A percentile compares a stretch with the other conserved stretches of the same genome.
These are phyloP conservation scores for Blastomyces emzantsi DNA, from an alignment of 2,329 filamentous ascomycete species.

Conservation along the genomic window DNA sequence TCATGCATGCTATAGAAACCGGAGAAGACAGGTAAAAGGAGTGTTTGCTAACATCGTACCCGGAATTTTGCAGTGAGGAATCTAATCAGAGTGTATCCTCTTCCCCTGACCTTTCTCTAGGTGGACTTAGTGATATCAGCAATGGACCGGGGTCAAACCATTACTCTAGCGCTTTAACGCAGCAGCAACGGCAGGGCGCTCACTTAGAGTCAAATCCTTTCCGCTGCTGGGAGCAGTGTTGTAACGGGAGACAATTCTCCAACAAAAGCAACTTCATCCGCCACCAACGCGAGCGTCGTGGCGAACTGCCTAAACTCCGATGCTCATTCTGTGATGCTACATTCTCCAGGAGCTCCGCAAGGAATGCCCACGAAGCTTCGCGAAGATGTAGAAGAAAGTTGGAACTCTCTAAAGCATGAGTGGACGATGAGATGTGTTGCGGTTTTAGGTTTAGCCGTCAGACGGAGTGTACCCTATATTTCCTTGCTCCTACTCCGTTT, in stretches of 20 bases:
- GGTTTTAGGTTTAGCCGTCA: background rate
- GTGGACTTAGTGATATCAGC: background rate
- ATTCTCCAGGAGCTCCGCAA: constrained; percentile 1
- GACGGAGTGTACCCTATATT: background rate
- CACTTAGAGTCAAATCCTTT: background rate
- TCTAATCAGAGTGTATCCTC: background rate
- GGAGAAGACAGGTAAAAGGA: background rate
- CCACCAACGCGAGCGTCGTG: constrained; percentile 2
- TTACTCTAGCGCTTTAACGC: background rate
- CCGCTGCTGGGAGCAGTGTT: constrained; percentile 5
- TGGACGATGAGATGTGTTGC: background rate
- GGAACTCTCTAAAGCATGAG: no score
- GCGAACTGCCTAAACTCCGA: background rate
- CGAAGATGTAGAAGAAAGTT: background rate
- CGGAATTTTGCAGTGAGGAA: background rate
- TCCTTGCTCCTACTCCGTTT: no score
- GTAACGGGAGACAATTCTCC: constrained; percentile 5
- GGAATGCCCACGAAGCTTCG: constrained; percentile 6
- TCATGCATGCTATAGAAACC: no score
- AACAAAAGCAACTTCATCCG: constrained; percentile 7
- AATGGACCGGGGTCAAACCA: background rate
- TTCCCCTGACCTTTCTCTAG: background rate
- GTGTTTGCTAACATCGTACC: background rate
- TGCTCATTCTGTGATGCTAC: constrained; percentile 4
- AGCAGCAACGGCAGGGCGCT: background rate